These are phyloP conservation scores for Pseudopyricularia javanii DNA, from an alignment of 2,329 filamentous ascomycete genomes.

Conservation along the genomic window DNA sequence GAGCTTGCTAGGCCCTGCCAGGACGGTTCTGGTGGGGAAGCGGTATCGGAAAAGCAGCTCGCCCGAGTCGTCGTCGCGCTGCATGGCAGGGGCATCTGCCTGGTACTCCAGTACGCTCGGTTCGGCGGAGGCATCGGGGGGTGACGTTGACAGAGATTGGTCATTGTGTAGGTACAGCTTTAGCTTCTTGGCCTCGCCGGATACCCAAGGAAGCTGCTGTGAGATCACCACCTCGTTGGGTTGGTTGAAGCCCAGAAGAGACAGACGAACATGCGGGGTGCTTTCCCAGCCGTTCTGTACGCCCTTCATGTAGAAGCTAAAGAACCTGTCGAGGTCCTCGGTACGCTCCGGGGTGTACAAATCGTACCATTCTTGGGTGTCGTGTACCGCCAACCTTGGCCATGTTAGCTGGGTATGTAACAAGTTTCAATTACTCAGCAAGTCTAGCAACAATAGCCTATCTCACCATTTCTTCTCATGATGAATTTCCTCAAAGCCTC, in stretches of 20 bases:
- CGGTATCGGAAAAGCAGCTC: not conserved
- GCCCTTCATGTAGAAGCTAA: slow-evolving; percentile 9
- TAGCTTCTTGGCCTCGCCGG: not conserved
- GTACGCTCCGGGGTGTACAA: slow-evolving; percentile 10
- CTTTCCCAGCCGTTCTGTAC: slow-evolving; percentile 8
- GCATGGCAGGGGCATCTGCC: not conserved
- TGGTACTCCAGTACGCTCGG: not conserved
- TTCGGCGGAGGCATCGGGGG: not conserved
- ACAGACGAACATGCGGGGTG: slow-evolving; percentile 5
- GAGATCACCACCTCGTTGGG: not conserved
- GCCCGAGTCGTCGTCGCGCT: not conserved
- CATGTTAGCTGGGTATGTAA: too few species aligned
- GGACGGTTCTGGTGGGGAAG: slow-evolving; percentile 2
- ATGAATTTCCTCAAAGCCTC: slow-evolving; percentile 7
- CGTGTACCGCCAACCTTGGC: slow-evolving; percentile 10
- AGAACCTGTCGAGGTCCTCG: slow-evolving; percentile 11
- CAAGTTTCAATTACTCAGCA: not conserved
- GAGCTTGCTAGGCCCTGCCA: slow-evolving; percentile 2
- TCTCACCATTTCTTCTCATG: slow-evolving; percentile 6
- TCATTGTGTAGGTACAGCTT: not conserved
- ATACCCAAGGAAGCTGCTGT: not conserved
- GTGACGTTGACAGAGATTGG: not conserved
- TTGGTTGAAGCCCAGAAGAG: not conserved
- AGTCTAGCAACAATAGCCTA: not conserved
- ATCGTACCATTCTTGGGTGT: slow-evolving; percentile 16